Conservation (phyloP, 1,284 basidiomycete genomes). For the Marasmius sp. region DNA sequence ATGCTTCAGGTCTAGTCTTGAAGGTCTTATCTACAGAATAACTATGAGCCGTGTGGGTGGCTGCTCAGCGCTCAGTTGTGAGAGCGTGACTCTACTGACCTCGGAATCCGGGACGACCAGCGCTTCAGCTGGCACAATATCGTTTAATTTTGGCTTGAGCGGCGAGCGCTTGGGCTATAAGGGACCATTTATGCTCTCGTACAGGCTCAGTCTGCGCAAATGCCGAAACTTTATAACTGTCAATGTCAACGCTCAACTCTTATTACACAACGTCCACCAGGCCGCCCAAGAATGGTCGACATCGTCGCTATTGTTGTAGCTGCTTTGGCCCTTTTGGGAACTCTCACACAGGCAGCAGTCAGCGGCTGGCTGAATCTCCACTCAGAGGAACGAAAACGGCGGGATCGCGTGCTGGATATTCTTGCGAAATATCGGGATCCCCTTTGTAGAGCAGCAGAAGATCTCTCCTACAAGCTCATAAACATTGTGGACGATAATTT, state of each 20-base stretch:
- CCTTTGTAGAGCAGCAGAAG: slow-evolving; percentile 6
- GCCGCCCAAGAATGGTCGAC: neutral
- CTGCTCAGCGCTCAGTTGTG: neutral
- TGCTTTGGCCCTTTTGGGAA: slow-evolving; percentile 3
- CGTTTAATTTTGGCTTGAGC: too few relatives aligned
- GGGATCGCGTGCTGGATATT: neutral
- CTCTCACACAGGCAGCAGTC: neutral
- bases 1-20: too few relatives aligned
- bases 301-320: slow-evolving; percentile 1
- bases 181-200: too few relatives aligned
- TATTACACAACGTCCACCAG: neutral
- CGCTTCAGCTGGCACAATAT: too few relatives aligned
- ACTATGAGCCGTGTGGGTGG: neutral
- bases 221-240: too few relatives aligned
- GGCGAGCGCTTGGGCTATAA: too few relatives aligned
- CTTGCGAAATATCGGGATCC: slow-evolving; percentile 8
- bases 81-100: neutral
- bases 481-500: slow-evolving; percentile 1
- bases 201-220: too few relatives aligned
- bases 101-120: too few relatives aligned
- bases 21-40: neutral
- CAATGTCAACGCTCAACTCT: neutral
- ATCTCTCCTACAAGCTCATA: slow-evolving; percentile 6
- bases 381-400: slow-evolving; percentile 6
- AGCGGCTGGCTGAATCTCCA: slow-evolving; percentile 2